Base-by-base conservation (phyloP, 352 stramenopile species). In the Pythium phragmiticola region DNA sequence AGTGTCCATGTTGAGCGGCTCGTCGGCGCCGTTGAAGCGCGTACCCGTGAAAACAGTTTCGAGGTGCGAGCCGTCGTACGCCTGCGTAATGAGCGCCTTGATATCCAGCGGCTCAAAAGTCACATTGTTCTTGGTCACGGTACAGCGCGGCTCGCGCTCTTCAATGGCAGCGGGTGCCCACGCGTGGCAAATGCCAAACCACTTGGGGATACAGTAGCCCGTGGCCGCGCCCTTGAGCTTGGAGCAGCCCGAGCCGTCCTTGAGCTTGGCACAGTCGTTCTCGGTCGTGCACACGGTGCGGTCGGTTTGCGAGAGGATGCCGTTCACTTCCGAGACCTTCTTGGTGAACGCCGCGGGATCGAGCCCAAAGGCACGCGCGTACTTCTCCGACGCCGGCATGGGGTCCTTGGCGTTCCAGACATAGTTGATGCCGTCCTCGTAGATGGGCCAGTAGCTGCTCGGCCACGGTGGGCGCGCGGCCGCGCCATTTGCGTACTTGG, bases 341-440 rank as follows among this genome's bases (percentile, higher is more conserved):
- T 65, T 42, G 57, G 53, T 66, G 21, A 74, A 74, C 23, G 41
- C 4, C 30, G 55, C 61, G 11, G 21, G 16, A 16, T 61, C 14
- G 23, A 61, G 39, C 0, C 54, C 43, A 12, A 57, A 71, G 0
- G 68, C 68, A n/a, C 23, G 57, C 6, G 67, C 67, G 36, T 74
- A 74, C 52, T 73, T 73, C 28, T 73, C 66, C 3, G 60, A 51
- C n/a, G 66, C 49, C 42, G 50, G 60, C 26, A 58, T 28, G 13
- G 62, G 45, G 43, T 26, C 39, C 8, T 16, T n/a, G 2, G 57
- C 34, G 19, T 55, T 45, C 60, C 78, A 77, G 8, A 69, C 54
- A 59, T 70, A 58, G 71, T 90, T 88, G 74, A 90, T 90, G 46
- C 78, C 72, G 70, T 90, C 80, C 37, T 77, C 63, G 68, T 80